These are phyloP conservation scores for Naegleria gruberi DNA, from an alignment of 208 protist genomes.

Conservation along the genomic window DNA sequence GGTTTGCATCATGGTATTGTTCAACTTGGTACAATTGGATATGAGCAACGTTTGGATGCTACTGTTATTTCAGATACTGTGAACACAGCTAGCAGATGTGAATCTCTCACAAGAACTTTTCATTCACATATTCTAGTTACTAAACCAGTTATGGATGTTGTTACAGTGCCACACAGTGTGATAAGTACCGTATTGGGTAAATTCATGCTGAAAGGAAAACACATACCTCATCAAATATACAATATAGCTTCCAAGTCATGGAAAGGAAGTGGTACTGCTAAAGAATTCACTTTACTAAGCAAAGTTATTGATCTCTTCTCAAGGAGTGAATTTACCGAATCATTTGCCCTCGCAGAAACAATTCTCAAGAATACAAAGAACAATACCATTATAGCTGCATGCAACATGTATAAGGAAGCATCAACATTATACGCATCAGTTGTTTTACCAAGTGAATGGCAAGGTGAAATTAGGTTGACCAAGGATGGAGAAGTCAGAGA, in stretches of 20 bases:
- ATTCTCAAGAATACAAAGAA: too few relatives aligned
- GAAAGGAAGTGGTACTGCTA: not conserved
- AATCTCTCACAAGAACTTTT: not conserved
- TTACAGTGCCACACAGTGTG: too few relatives aligned
- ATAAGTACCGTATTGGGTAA: not conserved
- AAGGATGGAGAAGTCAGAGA: not conserved
- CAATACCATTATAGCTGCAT: too few relatives aligned
- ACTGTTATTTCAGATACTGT: slow-evolving; percentile 1
- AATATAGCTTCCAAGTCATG: not conserved
- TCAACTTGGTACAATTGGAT: slow-evolving; percentile 30
- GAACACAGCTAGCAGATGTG: not conserved
- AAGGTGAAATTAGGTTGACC: not conserved
- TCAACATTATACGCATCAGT: too few relatives aligned
- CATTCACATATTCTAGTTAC: not conserved
- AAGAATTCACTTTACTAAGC: too few relatives aligned
- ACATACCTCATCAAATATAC: not conserved
- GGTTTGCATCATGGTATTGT: slow-evolving; percentile 15
- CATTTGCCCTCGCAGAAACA: too few relatives aligned
- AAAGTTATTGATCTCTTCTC: too few relatives aligned
- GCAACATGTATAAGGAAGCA: too few relatives aligned
- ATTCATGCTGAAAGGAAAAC: not conserved
- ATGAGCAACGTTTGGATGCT: not conserved
- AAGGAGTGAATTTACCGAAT: too few relatives aligned
- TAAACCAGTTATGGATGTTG: too few relatives aligned
- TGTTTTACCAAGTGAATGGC: not conserved